Evolutionary conservation across 257 asterid genomes (phyloP).

Genomic region (Nicotiana attenuata): DNA sequence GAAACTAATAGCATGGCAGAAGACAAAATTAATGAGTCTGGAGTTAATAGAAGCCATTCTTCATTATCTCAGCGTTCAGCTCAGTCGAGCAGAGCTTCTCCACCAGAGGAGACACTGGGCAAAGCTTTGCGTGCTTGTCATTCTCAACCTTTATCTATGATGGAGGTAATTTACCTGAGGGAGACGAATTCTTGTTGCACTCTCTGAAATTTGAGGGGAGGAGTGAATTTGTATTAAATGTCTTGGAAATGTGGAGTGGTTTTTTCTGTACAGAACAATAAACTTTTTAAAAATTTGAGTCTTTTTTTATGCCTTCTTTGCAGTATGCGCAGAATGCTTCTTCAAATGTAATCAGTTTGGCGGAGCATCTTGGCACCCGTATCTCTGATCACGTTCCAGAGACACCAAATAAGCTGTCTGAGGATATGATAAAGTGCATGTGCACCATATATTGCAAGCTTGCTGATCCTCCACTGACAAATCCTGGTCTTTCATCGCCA

Average conservation of each 20-base stretch:
- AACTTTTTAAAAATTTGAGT: background rate
- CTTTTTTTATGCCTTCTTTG: slow-evolving; percentile 6
- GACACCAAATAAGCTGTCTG: slow-evolving; percentile 82
- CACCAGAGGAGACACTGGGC: slow-evolving; percentile 51
- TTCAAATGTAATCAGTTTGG: slow-evolving; percentile 67
- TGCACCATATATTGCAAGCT: slow-evolving; percentile 82
- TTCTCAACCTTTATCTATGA: slow-evolving; percentile 92
- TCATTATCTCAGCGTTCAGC: slow-evolving; percentile 62
- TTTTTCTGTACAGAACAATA: background rate
- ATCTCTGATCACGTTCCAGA: slow-evolving; percentile 78
- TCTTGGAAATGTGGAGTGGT: background rate
- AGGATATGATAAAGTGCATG: slow-evolving; percentile 96
- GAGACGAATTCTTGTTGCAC: background rate
- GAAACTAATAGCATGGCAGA: slow-evolving; percentile 39
- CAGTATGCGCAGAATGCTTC: slow-evolving; percentile 71
- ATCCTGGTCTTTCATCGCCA: slow-evolving; percentile 75
- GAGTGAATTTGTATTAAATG: background rate
- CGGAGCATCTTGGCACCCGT: slow-evolving; percentile 91
- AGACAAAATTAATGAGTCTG: slow-evolving; percentile 45
- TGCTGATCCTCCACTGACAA: slow-evolving; percentile 64
- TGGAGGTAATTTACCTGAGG: slow-evolving; percentile 55
- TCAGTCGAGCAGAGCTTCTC: slow-evolving; percentile 45
- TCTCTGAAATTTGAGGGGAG: background rate
- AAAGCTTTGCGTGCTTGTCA: slow-evolving; percentile 79
- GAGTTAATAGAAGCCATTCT: slow-evolving; percentile 78